Conservation (phyloP, 2,329 filamentous ascomycete species). For the Diaporthe vexans region DNA sequence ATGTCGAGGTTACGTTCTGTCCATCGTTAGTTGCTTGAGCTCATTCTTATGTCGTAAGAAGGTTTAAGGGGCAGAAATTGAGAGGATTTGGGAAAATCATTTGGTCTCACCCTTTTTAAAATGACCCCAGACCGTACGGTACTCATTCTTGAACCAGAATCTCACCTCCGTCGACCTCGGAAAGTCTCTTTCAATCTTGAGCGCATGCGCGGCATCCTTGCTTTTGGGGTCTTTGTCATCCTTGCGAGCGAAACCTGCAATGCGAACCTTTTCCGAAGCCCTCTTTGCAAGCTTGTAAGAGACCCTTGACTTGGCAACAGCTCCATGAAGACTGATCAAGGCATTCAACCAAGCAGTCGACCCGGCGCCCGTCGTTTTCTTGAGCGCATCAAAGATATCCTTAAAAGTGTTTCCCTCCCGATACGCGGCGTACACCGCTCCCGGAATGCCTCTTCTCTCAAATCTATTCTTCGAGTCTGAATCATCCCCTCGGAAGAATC, state of each 20-base stretch:
- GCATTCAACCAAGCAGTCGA: background rate
- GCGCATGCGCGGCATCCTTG: background rate
- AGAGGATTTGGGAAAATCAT: background rate
- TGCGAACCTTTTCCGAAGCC: background rate
- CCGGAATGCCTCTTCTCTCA: background rate
- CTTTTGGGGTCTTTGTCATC: background rate
- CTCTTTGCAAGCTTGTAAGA: constrained; percentile 43
- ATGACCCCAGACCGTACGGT: background rate
- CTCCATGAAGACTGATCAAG: constrained; percentile 52
- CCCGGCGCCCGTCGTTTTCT: no score
- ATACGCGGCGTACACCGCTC: constrained; percentile 50
- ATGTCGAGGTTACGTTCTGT: background rate
- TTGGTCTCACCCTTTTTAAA: background rate
- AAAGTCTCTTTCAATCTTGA: background rate
- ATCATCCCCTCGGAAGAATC: background rate
- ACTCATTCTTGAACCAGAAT: background rate
- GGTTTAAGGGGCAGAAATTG: background rate
- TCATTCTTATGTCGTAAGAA: background rate
- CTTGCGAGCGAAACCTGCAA: background rate
- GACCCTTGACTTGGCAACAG: constrained; percentile 56
- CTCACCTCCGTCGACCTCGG: background rate
- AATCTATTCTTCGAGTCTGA: background rate
- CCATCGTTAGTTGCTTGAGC: background rate
- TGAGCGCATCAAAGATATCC: no score
- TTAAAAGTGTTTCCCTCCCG: no score